phyloP scores from a whole-genome alignment of 352 stramenopile species.

The Globisporangium spinosum region DNA sequence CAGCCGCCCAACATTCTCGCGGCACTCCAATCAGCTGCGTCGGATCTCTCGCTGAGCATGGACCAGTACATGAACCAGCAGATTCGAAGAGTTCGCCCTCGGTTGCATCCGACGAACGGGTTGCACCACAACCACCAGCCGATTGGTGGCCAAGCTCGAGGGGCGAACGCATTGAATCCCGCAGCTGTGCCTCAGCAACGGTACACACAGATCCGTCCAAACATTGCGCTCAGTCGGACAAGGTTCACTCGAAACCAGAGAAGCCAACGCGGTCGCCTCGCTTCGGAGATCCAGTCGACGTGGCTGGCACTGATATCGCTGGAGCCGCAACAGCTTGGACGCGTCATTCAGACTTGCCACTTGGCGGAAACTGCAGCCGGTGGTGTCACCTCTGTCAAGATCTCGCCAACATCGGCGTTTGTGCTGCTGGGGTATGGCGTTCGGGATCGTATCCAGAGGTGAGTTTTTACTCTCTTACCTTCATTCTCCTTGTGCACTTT shows the following conservation, averaged over 20 bases:
- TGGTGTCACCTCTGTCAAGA: conserved; percentile 88
- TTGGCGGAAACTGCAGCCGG: conserved; percentile 75
- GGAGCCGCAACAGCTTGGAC: conserved; percentile 69
- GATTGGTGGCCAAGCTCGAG: conserved; percentile 22
- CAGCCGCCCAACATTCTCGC: conserved; percentile 54
- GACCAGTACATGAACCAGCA: conserved; percentile 84
- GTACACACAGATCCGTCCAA: conserved; percentile 81
- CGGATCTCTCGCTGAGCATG: conserved; percentile 63
- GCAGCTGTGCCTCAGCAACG: conserved; percentile 38
- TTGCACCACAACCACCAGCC: conserved; percentile 27
- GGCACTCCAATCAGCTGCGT: conserved; percentile 54
- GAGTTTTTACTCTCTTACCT: conserved; percentile 12
- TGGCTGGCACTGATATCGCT: conserved; percentile 84
- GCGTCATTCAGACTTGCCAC: conserved; percentile 79
- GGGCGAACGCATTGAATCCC: conserved; percentile 23
- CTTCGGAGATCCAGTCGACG: conserved; percentile 81
- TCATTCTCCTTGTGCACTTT: neutral
- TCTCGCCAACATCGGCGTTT: conserved; percentile 83
- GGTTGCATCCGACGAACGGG: conserved; percentile 33
- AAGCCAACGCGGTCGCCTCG: conserved; percentile 62
- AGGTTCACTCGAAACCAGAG: conserved; percentile 74
- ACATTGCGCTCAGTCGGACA: conserved; percentile 80
- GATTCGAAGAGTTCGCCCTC: conserved; percentile 70
- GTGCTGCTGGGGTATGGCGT: conserved; percentile 85
- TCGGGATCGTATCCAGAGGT: conserved; percentile 81